Evolutionary conservation across 1,139 yeast genomes (phyloP).

Genomic region (Blastobotrys illinoisensis): DNA sequence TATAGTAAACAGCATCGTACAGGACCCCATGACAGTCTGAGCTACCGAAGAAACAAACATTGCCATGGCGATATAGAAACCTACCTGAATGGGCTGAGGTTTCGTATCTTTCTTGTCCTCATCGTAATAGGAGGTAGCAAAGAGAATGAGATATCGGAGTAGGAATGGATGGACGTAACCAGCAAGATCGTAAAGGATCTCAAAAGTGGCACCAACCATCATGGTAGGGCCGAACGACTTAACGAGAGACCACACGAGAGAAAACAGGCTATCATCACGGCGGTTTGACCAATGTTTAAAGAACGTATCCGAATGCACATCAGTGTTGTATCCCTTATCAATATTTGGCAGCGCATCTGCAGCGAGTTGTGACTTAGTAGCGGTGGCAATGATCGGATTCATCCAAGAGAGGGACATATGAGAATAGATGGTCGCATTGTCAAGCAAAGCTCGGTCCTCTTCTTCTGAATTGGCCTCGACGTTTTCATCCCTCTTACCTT

Average conservation of each 20-base stretch:
- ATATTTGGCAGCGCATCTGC: constrained; percentile 75
- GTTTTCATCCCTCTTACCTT: background rate
- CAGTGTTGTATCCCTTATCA: constrained; percentile 56
- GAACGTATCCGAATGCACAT: constrained; percentile 43
- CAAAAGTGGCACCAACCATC: constrained; percentile 61
- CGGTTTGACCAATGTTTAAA: constrained; percentile 52
- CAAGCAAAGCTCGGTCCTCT: constrained; percentile 33
- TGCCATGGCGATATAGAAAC: constrained; percentile 70
- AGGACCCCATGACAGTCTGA: constrained; percentile 82
- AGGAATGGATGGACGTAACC: constrained; percentile 76
- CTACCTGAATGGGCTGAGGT: constrained; percentile 54
- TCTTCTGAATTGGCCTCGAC: background rate
- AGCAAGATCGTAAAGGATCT: constrained; percentile 62
- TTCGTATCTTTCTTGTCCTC: constrained; percentile 26
- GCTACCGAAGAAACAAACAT: constrained; percentile 75
- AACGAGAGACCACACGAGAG: constrained; percentile 54
- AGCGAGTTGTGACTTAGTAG: constrained; percentile 60
- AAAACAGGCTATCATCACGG: constrained; percentile 43
- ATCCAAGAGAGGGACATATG: constrained; percentile 80
- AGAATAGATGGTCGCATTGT: constrained; percentile 72
- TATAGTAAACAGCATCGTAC: constrained; percentile 45
- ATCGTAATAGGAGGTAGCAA: constrained; percentile 63
- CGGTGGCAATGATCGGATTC: constrained; percentile 75
- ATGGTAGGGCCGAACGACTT: constrained; percentile 63
- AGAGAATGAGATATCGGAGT: constrained; percentile 63